These are phyloP conservation scores for Podosphaera leucotricha DNA, from an alignment of 2,329 filamentous ascomycete genomes.

Conservation along the genomic window DNA sequence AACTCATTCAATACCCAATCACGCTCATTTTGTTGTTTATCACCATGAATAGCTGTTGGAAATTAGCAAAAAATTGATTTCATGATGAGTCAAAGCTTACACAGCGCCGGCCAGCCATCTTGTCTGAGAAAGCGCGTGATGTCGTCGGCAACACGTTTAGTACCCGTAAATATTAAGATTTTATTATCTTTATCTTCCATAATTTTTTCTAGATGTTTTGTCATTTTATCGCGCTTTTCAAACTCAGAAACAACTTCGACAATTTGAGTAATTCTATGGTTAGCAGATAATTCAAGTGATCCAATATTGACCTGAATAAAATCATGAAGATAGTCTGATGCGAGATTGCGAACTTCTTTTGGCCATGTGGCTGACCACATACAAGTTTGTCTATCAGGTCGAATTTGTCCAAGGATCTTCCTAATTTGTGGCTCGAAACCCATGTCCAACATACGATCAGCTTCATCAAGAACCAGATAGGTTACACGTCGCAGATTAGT, in stretches of 20 bases:
- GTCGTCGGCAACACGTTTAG: constrained; percentile 89
- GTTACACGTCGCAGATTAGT: constrained; percentile 96
- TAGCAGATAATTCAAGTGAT: constrained; percentile 85
- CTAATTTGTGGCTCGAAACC: constrained; percentile 99
- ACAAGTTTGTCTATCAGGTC: constrained; percentile 93
- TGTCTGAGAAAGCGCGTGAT: constrained; percentile 94
- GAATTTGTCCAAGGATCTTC: constrained; percentile 95
- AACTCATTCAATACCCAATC: constrained; percentile 99
- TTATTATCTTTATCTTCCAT: constrained; percentile 97
- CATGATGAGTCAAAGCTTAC: constrained; percentile 32
- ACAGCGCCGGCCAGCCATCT: constrained; percentile 92
- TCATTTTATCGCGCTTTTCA: constrained; percentile 94
- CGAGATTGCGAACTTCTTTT: constrained; percentile 87
- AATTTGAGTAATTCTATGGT: constrained; percentile 93
- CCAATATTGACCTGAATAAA: constrained; percentile 99
- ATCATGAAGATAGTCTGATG: constrained; percentile 72
- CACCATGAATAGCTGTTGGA: constrained; percentile 69
- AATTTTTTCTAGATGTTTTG: constrained; percentile 90
- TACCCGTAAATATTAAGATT: constrained; percentile 79
- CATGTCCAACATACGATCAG: constrained; percentile 99
- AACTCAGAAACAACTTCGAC: constrained; percentile 91
- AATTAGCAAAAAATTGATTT: constrained; percentile 24
- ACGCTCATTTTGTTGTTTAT: constrained; percentile 98
- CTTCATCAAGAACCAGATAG: constrained; percentile 94
- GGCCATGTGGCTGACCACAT: constrained; percentile 99